Conservation (phyloP, 352 stramenopile species). For the Globisporangium canariense region DNA sequence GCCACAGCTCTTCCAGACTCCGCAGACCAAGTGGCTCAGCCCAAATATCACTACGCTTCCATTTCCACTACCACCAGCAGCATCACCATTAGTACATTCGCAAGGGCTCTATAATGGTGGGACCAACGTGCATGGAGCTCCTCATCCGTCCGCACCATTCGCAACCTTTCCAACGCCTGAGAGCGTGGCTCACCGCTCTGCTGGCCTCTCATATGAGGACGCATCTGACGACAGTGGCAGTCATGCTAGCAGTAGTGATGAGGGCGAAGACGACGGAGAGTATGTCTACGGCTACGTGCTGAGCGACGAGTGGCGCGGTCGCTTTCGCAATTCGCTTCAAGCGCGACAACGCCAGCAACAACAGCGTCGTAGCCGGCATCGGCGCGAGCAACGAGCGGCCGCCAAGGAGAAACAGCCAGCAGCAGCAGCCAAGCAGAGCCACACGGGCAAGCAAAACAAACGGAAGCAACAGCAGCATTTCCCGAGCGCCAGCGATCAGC, state of each 20-base stretch:
- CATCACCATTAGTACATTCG: background rate
- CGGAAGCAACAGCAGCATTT: slow-evolving; percentile 7
- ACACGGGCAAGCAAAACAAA: background rate
- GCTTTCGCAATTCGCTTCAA: slow-evolving; percentile 28
- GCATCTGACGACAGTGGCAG: slow-evolving; percentile 7
- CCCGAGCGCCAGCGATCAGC: slow-evolving; percentile 16
- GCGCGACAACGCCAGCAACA: slow-evolving; percentile 19
- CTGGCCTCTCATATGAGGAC: background rate
- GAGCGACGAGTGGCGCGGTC: slow-evolving; percentile 65
- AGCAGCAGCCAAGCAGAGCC: background rate
- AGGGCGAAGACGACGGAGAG: slow-evolving; percentile 33
- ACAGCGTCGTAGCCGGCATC: slow-evolving; percentile 10
- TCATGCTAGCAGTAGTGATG: slow-evolving; percentile 5
- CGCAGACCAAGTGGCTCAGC: slow-evolving; percentile 49
- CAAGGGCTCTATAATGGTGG: background rate
- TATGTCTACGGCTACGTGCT: slow-evolving; percentile 75
- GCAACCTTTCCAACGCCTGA: background rate
- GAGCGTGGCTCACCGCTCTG: background rate
- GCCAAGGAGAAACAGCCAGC: background rate
- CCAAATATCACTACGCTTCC: slow-evolving; percentile 15
- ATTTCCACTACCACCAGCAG: background rate
- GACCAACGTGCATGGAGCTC: background rate
- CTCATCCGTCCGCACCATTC: background rate
- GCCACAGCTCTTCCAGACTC: slow-evolving; percentile 40
- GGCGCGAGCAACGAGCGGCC: background rate